Percentiles rank a stretch among this genome's conserved stretches.
Conservation (phyloP, 345 rosid species). For the Mangifera indica region DNA sequence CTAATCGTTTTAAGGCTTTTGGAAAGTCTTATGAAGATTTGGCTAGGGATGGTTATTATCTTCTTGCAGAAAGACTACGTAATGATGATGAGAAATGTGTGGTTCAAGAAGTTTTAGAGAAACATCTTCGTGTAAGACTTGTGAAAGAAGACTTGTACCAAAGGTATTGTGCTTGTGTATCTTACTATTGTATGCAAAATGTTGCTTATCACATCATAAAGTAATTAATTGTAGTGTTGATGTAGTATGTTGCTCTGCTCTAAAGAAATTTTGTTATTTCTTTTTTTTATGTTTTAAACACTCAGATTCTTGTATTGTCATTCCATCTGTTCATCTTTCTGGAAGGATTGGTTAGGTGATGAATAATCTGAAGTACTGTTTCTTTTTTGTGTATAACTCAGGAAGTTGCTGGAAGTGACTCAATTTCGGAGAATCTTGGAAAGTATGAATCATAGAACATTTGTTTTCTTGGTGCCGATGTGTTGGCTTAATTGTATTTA, state of each 20-base stretch:
- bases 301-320: neutral
- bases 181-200: neutral
- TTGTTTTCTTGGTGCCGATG: conserved; percentile 17
- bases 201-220: no score
- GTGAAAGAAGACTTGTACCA: conserved; percentile 63
- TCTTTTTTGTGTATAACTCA: conserved; percentile 21
- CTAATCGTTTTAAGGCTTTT: conserved; percentile 67
- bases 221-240: neutral
- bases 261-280: neutral
- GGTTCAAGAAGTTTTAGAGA: conserved; percentile 77
- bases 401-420: conserved; percentile 48
- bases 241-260: neutral
- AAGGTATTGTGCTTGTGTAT: conserved; percentile 39
- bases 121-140: conserved; percentile 60
- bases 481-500: conserved; percentile 1
- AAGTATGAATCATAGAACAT: conserved; percentile 36
- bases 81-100: conserved; percentile 73
- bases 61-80: conserved; percentile 91
- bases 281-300: neutral
- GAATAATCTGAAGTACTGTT: neutral
- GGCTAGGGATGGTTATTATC: conserved; percentile 89
- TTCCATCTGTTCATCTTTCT: neutral
- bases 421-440: conserved; percentile 27
- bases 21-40: conserved; percentile 73
- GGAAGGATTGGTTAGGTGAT: neutral